Conservation (phyloP, 352 stramenopile genomes). For the Phytophthora podocarpi region DNA sequence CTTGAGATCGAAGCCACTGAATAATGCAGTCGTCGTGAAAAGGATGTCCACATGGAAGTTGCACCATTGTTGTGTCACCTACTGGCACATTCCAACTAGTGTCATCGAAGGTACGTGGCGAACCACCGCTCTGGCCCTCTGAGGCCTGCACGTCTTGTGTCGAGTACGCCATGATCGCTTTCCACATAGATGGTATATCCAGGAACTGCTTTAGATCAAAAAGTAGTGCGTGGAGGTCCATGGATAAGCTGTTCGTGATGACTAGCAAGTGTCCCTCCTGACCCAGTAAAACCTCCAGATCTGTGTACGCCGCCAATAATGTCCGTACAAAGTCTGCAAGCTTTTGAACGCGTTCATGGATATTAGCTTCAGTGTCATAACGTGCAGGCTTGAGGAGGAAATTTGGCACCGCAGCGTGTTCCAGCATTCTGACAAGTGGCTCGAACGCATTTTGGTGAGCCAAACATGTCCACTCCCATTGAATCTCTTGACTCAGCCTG, state of each 20-base stretch:
- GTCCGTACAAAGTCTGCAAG: background rate
- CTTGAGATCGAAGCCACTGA: background rate
- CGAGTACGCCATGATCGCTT: background rate
- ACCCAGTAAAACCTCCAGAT: background rate
- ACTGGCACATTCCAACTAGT: too few relatives aligned
- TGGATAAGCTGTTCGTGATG: background rate
- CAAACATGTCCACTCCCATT: background rate
- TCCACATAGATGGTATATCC: background rate
- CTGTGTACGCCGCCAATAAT: background rate
- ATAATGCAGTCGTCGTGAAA: constrained; percentile 10
- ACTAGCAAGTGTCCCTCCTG: background rate
- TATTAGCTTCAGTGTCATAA: background rate
- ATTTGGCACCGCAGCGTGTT: background rate
- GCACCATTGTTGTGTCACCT: background rate
- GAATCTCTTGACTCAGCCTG: background rate
- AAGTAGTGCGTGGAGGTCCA: background rate
- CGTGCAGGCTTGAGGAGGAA: background rate
- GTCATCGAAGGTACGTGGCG: too few relatives aligned
- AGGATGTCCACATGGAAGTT: background rate
- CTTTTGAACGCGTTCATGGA: background rate
- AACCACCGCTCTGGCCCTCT: too few relatives aligned
- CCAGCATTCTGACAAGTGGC: background rate
- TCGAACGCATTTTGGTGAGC: background rate
- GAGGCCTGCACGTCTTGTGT: background rate
- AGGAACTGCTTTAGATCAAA: background rate